A percentile compares a stretch with the other conserved stretches of the same genome.
phyloP scores from a whole-genome alignment of 2,329 filamentous ascomycete genomes.

The Rhexocercosporidium sp. region DNA sequence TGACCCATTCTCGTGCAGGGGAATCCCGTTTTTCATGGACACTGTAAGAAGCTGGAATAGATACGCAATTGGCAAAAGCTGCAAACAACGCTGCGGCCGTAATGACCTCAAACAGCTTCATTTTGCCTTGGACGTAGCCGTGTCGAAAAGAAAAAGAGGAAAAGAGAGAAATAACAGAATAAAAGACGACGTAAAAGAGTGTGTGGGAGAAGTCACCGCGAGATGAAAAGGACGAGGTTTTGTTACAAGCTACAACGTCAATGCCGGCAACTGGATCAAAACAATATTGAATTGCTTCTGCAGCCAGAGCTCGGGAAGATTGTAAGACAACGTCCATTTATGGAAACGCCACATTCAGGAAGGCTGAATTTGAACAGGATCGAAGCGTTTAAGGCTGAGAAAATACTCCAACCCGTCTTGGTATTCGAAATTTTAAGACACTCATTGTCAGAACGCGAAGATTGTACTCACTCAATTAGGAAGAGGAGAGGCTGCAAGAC shows the following conservation, averaged over 20 bases:
- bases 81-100: not conserved
- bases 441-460: too few species aligned
- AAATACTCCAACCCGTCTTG: not conserved
- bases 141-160: not conserved
- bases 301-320: not conserved
- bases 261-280: not conserved
- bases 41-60: constrained; percentile 20
- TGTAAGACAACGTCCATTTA: not conserved
- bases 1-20: constrained; percentile 29
- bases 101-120: not conserved
- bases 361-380: not conserved
- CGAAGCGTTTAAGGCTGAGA: not conserved
- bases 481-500: too few species aligned
- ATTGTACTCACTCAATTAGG: too few species aligned
- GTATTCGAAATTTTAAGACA: not conserved
- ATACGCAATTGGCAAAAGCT: not conserved
- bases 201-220: not conserved
- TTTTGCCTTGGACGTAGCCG: not conserved
- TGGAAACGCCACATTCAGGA: not conserved
- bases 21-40: constrained; percentile 31
- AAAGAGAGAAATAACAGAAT: not conserved
- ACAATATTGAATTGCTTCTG: constrained; percentile 1
- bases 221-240: not conserved
- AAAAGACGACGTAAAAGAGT: not conserved
- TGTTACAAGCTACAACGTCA: not conserved